A percentile compares a stretch with the other conserved stretches of the same genome.
These are phyloP conservation scores for Suhomyces sp. DNA, from an alignment of 805 yeast species.

Conservation along the genomic window DNA sequence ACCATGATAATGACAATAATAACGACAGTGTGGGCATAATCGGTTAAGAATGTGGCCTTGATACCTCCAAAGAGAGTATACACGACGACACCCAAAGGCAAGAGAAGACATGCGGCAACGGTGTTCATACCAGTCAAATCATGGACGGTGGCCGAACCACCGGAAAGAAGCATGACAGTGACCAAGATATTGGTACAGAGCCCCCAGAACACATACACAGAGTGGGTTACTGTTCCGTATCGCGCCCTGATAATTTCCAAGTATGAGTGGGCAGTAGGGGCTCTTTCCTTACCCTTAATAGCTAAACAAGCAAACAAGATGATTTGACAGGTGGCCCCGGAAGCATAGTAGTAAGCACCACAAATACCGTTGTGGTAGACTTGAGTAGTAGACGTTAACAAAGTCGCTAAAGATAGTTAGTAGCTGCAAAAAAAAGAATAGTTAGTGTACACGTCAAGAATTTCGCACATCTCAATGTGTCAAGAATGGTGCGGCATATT, in stretches of 20 bases:
- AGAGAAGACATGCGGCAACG: slow-evolving; percentile 76
- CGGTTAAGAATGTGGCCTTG: slow-evolving; percentile 47
- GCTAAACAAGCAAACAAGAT: slow-evolving; percentile 84
- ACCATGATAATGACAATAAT: slow-evolving; percentile 72
- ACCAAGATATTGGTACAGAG: slow-evolving; percentile 85
- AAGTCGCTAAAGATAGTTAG: slow-evolving; percentile 43
- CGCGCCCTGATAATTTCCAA: slow-evolving; percentile 79
- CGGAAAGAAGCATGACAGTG: slow-evolving; percentile 88
- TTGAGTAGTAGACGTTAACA: slow-evolving; percentile 73
- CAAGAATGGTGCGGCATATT: not conserved
- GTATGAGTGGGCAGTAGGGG: slow-evolving; percentile 91
- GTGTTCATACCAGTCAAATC: slow-evolving; percentile 82
- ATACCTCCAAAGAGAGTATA: slow-evolving; percentile 46
- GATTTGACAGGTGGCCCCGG: slow-evolving; percentile 90
- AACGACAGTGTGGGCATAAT: slow-evolving; percentile 48
- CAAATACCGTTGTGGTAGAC: slow-evolving; percentile 73
- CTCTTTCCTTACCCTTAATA: slow-evolving; percentile 82
- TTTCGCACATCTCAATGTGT: too few species aligned
- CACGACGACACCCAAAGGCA: slow-evolving; percentile 72
- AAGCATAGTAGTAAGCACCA: slow-evolving; percentile 82
- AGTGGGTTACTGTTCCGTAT: slow-evolving; percentile 76
- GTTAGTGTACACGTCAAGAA: not conserved
- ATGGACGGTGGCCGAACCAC: slow-evolving; percentile 81
- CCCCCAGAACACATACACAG: slow-evolving; percentile 72
- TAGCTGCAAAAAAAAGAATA: slow-evolving; percentile 10